Evolutionary conservation across 1,139 yeast genomes (phyloP), one percentile per base, ranked within the genome.

Genomic region (Saccharomyces uvarum): DNA sequence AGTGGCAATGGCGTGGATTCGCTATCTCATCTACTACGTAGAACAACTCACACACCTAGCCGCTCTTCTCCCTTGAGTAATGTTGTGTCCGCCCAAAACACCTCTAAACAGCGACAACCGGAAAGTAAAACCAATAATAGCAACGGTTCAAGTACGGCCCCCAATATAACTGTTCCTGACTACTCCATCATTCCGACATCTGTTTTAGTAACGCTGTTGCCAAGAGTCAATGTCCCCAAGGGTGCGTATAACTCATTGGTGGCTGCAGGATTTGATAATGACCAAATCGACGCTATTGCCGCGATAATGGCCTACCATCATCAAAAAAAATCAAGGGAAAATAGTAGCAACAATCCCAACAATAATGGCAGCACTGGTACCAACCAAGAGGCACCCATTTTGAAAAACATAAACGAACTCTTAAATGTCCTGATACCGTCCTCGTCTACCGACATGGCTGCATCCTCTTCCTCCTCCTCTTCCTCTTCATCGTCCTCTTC

Each of bases 261-360:
- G 16, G 78, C 81, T 21, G 88, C 85, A 1, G 93, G 93, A 0
- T 74, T 85, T 50, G 75, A 82, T 5, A 81, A 77, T 57, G 82
- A 81, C 49, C 91, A 86, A 66, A 84, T 86, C 21, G 89, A 84
- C 64, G 81, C 88, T 2, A 73, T 86, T 47, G 82, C 88, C 26
- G 88, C 88, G 0, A 73, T 86, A 54, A 81, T 85, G 46, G 91
- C 90, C 0, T 86, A 83, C 62, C 86, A 85, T 66, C 86, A 83
- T 66, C 61, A 59, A 54, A 61, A 63, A 51, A 63, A 60, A 49
- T 49, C 48, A 21, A 55, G 52, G 28, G 52, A 51, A 27, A 53
- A 48, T 14, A 8, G 24, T 19, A 46, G 13, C 7, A 26, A 3
- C n/a, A 32, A 32, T n/a, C 41, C 7, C 3, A 38, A 19, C 13